Evolutionary conservation across 1,284 basidiomycete genomes (phyloP).

Genomic region (Microbotryomycetes sp.): DNA sequence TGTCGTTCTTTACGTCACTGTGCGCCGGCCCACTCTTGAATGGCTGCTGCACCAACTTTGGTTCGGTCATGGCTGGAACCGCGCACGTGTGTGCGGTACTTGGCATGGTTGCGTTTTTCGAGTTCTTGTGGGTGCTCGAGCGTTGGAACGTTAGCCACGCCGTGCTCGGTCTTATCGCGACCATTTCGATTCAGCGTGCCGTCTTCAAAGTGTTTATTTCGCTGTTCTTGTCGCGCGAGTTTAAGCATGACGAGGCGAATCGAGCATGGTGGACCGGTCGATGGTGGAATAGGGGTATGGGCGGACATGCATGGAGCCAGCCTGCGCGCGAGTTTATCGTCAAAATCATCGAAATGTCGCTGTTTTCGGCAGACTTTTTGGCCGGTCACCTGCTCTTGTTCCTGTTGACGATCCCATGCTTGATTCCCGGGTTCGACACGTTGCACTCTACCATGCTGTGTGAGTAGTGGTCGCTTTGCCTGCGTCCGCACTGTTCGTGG

Average conservation of each 20-base stretch:
- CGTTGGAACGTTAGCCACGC: constrained; percentile 86
- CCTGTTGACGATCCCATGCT: constrained; percentile 67
- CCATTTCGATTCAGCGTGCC: constrained; percentile 65
- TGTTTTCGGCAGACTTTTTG: constrained; percentile 81
- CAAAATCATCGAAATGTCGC: constrained; percentile 92
- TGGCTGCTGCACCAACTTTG: constrained; percentile 64
- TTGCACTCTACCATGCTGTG: constrained; percentile 74
- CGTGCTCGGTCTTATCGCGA: constrained; percentile 46
- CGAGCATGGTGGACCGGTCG: constrained; percentile 94
- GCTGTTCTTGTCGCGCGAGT: constrained; percentile 85
- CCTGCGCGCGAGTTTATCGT: constrained; percentile 90
- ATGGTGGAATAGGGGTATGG: constrained; percentile 89
- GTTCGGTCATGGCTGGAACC: constrained; percentile 78
- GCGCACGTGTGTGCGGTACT: constrained; percentile 72
- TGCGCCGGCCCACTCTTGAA: constrained; percentile 90
- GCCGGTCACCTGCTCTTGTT: constrained; percentile 59
- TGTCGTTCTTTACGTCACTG: constrained; percentile 80
- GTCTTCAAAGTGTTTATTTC: constrained; percentile 87
- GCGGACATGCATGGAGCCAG: constrained; percentile 79
- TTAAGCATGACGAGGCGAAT: constrained; percentile 96
- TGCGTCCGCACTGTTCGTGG: constrained; percentile 47
- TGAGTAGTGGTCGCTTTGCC: constrained; percentile 47
- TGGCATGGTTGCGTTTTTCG: constrained; percentile 84
- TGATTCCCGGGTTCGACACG: constrained; percentile 80
- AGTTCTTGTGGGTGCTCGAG: constrained; percentile 95